phyloP scores from a whole-genome alignment of 257 asterid genomes.

The Haberlea rhodopensis region DNA sequence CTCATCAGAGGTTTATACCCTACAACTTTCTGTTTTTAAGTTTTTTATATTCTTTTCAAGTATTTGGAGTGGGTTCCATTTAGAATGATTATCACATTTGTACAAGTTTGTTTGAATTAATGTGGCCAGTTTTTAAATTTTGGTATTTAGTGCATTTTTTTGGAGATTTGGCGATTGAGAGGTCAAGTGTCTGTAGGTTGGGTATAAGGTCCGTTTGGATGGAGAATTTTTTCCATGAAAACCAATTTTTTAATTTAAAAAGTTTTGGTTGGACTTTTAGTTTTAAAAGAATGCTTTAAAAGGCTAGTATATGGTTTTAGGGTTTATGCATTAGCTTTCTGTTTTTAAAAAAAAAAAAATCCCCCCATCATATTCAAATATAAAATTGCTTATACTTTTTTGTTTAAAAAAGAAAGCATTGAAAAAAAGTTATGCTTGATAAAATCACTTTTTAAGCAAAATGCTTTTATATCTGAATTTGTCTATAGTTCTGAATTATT shows the following conservation, averaged over 20 bases:
- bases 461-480: too few species aligned
- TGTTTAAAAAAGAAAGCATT: too few species aligned
- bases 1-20: background rate
- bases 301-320: background rate
- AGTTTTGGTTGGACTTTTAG: background rate
- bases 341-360: too few species aligned
- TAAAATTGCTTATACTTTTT: too few species aligned
- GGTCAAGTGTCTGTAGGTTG: too few species aligned
- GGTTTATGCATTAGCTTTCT: too few species aligned
- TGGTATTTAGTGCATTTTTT: too few species aligned
- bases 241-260: background rate
- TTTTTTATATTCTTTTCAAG: background rate
- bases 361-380: too few species aligned
- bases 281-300: too few species aligned
- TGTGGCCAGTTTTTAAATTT: background rate
- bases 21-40: background rate
- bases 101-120: conserved; percentile 25
- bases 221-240: background rate
- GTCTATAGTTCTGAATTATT: too few species aligned
- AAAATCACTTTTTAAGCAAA: too few species aligned
- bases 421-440: too few species aligned
- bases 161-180: background rate
- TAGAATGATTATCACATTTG: background rate
- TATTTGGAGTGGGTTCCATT: background rate
- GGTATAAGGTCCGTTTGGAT: background rate